Evolutionary conservation across 2,329 filamentous ascomycete genomes (phyloP).

Genomic region (Colletotrichum viniferum): DNA sequence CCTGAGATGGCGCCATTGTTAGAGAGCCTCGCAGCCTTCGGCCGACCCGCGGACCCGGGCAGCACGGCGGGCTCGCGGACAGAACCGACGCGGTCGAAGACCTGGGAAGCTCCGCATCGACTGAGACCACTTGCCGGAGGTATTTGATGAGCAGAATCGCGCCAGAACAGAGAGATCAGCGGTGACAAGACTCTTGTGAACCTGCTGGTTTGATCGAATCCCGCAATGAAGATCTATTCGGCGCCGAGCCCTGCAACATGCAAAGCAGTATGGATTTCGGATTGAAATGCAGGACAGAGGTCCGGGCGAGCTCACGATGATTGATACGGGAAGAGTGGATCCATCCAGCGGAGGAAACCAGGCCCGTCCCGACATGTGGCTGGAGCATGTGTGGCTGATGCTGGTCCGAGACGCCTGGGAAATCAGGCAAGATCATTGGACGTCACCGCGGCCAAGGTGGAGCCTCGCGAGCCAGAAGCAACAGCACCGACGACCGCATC

Average conservation of each 20-base stretch:
- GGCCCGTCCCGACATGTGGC: background rate
- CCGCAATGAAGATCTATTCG: background rate
- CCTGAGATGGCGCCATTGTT: background rate
- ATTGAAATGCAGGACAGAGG: background rate
- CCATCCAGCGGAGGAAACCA: background rate
- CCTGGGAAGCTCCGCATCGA: background rate
- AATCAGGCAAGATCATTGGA: conserved; percentile 13
- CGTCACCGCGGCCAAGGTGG: conserved; percentile 13
- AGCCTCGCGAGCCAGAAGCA: conserved; percentile 8
- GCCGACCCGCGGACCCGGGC: background rate
- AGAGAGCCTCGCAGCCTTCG: background rate
- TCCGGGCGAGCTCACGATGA: background rate
- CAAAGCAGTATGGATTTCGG: background rate
- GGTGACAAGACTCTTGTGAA: background rate
- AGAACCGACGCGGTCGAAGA: background rate
- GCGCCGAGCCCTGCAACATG: background rate
- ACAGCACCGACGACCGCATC: background rate
- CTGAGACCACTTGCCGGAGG: background rate
- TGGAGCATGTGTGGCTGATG: background rate
- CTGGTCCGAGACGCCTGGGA: background rate
- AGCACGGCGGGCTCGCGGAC: background rate
- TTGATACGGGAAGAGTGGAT: background rate
- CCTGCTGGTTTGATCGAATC: background rate
- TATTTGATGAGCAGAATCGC: background rate
- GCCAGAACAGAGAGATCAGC: background rate